Evolutionary conservation across 768 basidiomycete species (phyloP).

Genomic region (Crepidotus variabilis): DNA sequence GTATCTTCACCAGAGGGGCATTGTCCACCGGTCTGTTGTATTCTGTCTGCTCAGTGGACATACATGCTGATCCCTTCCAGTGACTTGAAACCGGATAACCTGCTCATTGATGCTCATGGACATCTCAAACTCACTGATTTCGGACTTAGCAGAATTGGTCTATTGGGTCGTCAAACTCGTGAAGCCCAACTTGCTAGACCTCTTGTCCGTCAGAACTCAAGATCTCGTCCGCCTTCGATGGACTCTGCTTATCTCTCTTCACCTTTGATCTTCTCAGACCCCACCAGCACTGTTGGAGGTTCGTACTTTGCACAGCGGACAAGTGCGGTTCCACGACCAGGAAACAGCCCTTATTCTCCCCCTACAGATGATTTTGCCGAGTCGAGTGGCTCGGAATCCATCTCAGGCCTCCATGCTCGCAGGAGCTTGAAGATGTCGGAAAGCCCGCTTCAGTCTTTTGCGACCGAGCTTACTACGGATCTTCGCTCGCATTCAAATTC

Average conservation of each 20-base stretch:
- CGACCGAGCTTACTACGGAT: slow-evolving; percentile 79
- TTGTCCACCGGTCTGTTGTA: slow-evolving; percentile 86
- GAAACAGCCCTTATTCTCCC: slow-evolving; percentile 63
- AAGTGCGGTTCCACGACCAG: slow-evolving; percentile 52
- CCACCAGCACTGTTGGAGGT: slow-evolving; percentile 44
- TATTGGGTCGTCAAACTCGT: slow-evolving; percentile 94
- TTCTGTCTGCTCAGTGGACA: background rate
- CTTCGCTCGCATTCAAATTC: slow-evolving; percentile 73
- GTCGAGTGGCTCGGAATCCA: slow-evolving; percentile 79
- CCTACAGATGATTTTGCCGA: slow-evolving; percentile 77
- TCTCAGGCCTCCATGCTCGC: slow-evolving; percentile 51
- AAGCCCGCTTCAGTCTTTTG: slow-evolving; percentile 84
- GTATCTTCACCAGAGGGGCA: slow-evolving; percentile 91
- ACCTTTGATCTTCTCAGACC: slow-evolving; percentile 60
- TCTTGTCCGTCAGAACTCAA: slow-evolving; percentile 53
- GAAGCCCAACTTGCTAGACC: slow-evolving; percentile 49
- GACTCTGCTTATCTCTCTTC: slow-evolving; percentile 79
- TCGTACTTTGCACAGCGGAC: slow-evolving; percentile 80
- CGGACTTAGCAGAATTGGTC: slow-evolving; percentile 93
- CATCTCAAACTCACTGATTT: slow-evolving; percentile 99
- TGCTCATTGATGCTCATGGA: slow-evolving; percentile 94
- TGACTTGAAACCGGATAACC: slow-evolving; percentile 96
- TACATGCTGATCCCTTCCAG: slow-evolving; percentile 37
- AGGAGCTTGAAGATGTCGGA: slow-evolving; percentile 52
- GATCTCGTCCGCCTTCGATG: slow-evolving; percentile 79